Base-by-base conservation (phyloP, 192 early-diverging fungal species). In the Entophlyctis luteolus region DNA sequence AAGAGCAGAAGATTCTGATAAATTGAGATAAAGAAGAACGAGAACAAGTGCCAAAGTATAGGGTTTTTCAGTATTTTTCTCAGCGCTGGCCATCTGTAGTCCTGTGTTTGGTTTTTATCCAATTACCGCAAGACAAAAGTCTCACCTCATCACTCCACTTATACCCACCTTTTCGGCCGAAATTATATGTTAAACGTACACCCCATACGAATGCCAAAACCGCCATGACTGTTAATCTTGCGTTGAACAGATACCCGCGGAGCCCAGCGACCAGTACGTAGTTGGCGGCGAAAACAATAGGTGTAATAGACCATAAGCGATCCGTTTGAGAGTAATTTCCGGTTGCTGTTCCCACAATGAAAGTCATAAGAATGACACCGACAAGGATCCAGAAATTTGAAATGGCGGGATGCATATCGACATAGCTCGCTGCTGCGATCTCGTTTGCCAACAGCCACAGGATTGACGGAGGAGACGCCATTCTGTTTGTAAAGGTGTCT, bases 261-360 rank as follows among this genome's bases (percentile, higher is more conserved):
- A 65, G 59, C n/a, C 49, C 20, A 33, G 66, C 57, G 46, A 60
- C 67, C 27, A 70, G 68, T 0, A 77, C 46, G 46, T 80, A 85
- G 65, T 87, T 81, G 71, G 80, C 76, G 8, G 77, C 55, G 60
- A 87, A 91, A 31, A 84, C 14, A 1, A 76, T 54, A 4, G 94
- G 94, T 6, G 81, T 66, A 32, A 94, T 76, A 27, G 86, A 81
- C 94, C 94, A 94, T 16, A 88, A 62, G 1, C 86, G 80, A 75
- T 96, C 93, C 4, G 90, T 86, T 62, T 62, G 55, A 23, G 67
- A 69, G 32, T 69, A 69, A 46, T 69, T 69, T 4, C 32, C 31
- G 2, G 56, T 48, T 16, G 46, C 46, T 22, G 67, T 48, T 12
- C 39, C 39, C 37, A 55, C 37, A 56, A 67, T 27, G 33, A 65